phyloP scores from a whole-genome alignment of 2,329 filamentous ascomycete species.

The Diaporthe vexans region DNA sequence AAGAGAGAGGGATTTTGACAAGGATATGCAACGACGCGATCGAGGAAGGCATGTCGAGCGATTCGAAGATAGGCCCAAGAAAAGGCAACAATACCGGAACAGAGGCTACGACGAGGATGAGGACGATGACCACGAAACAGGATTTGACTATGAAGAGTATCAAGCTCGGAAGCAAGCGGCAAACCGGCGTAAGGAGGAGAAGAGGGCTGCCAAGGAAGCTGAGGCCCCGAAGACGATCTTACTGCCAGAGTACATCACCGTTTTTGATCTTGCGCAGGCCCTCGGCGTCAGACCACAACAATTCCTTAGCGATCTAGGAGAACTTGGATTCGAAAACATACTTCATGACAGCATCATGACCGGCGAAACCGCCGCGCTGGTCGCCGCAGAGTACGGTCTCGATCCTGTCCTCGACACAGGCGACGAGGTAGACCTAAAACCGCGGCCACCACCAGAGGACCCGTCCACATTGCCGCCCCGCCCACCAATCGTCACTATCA shows the following conservation, averaged over 20 bases:
- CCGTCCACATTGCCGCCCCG: conserved; percentile 77
- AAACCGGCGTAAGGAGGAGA: conserved; percentile 59
- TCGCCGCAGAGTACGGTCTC: conserved; percentile 93
- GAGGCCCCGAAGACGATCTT: conserved; percentile 72
- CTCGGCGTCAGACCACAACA: conserved; percentile 78
- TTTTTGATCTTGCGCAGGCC: conserved; percentile 83
- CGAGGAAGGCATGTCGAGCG: conserved; percentile 37
- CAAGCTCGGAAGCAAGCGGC: conserved; percentile 54
- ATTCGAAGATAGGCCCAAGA: conserved; percentile 27
- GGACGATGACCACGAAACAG: conserved; percentile 52
- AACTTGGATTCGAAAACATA: conserved; percentile 91
- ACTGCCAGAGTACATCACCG: conserved; percentile 91
- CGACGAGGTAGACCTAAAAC: conserved; percentile 77
- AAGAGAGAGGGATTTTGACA: conserved; percentile 20
- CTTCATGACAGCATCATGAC: conserved; percentile 88
- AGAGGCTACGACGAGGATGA: conserved; percentile 51
- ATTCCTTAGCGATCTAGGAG: conserved; percentile 82
- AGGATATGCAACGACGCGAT: conserved; percentile 28
- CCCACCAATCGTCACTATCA: conserved; percentile 97
- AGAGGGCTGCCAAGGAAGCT: conserved; percentile 56
- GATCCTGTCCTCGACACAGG: conserved; percentile 82
- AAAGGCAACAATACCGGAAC: conserved; percentile 20
- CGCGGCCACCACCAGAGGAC: conserved; percentile 78
- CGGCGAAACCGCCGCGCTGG: conserved; percentile 88
- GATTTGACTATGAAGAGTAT: conserved; percentile 54